Percentiles rank a stretch among this genome's conserved stretches.
Conservation (phyloP, 345 rosid genomes). For the Citropsis articulata region DNA sequence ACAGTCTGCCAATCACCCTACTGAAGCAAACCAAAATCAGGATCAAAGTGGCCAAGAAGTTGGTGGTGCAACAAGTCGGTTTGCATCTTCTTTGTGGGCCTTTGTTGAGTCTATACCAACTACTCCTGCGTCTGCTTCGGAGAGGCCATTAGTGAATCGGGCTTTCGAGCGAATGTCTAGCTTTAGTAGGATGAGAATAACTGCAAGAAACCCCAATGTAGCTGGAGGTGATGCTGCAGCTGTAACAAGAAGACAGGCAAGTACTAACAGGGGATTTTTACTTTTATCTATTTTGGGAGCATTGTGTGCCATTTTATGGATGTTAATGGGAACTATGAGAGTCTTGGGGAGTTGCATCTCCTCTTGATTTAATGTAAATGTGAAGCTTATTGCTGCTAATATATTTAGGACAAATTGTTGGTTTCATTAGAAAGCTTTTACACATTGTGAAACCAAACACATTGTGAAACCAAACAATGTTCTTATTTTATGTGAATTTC, state of each 20-base stretch:
- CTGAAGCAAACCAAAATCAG: constrained; percentile 22
- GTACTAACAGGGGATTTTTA: constrained; percentile 38
- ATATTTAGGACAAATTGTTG: not conserved
- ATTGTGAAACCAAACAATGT: not conserved
- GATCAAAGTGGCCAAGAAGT: constrained; percentile 26
- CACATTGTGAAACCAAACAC: too few relatives aligned
- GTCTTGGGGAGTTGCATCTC: constrained; percentile 36
- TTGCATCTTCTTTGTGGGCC: constrained; percentile 68
- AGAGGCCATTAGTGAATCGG: constrained; percentile 58
- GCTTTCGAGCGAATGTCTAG: constrained; percentile 72
- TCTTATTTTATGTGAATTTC: not conserved
- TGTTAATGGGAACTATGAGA: constrained; percentile 51
- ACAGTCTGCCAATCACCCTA: constrained; percentile 15
- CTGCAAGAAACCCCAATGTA: constrained; percentile 23
- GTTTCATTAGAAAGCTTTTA: not conserved
- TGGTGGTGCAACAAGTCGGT: constrained; percentile 38
- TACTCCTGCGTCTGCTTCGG: constrained; percentile 80
- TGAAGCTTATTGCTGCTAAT: constrained; percentile 5
- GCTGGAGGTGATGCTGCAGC: constrained; percentile 22
- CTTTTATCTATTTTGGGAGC: constrained; percentile 56
- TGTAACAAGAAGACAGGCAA: constrained; percentile 29
- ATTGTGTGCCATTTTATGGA: constrained; percentile 61
- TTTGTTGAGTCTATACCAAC: constrained; percentile 86
- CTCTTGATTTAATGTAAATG: constrained; percentile 15
- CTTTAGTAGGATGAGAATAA: constrained; percentile 47